These are phyloP conservation scores for Colletotrichum tabaci DNA, from an alignment of 2,329 filamentous ascomycete genomes.

Conservation along the genomic window DNA sequence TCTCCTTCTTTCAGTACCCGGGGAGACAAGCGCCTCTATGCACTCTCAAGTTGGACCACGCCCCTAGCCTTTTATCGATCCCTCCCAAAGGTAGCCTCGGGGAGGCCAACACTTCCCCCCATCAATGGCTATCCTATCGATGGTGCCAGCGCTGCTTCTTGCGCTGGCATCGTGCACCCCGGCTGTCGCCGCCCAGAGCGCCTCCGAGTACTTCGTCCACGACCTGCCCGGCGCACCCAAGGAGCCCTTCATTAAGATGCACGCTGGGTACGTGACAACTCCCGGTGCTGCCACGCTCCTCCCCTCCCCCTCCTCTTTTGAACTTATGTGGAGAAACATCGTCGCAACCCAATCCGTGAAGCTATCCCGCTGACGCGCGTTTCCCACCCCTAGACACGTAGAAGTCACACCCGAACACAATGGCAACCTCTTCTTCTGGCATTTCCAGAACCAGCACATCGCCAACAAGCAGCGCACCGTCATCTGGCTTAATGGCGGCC, in stretches of 20 bases:
- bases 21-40: constrained; percentile 21
- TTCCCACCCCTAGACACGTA: constrained; percentile 77
- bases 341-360: constrained; percentile 5
- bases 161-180: constrained; percentile 60
- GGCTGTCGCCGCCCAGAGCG: constrained; percentile 50
- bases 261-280: constrained; percentile 83
- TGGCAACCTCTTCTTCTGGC: constrained; percentile 98
- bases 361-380: constrained; percentile 46
- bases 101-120: constrained; percentile 40
- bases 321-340: not conserved
- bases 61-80: constrained; percentile 25
- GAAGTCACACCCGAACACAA: constrained; percentile 88
- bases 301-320: not conserved
- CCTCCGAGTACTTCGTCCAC: constrained; percentile 90
- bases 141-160: constrained; percentile 51
- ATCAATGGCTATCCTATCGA: constrained; percentile 42
- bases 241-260: constrained; percentile 89
- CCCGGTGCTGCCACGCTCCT: not conserved
- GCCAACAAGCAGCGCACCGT: constrained; percentile 92
- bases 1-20: not conserved
- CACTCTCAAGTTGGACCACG: constrained; percentile 11
- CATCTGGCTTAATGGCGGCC: constrained; percentile 97
- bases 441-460: constrained; percentile 95
- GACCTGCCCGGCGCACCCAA: constrained; percentile 87
- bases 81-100: constrained; percentile 33